Evolutionary conservation across 2,329 filamentous ascomycete species (phyloP).

Genomic region (Aspergillus sp.): DNA sequence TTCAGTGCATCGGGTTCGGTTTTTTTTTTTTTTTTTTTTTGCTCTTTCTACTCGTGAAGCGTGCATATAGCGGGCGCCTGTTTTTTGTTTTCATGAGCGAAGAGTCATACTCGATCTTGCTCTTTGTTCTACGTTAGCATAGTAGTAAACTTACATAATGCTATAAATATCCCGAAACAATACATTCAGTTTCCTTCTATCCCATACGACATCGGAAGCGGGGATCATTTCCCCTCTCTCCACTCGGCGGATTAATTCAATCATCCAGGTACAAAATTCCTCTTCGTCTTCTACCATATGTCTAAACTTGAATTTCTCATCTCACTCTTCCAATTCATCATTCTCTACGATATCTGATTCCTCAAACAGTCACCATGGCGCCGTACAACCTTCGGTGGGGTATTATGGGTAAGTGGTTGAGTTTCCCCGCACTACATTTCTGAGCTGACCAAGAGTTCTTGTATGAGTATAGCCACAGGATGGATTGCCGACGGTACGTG

Average conservation of each 20-base stretch:
- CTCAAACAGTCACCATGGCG: slow-evolving; percentile 19
- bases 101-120: neutral
- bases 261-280: neutral
- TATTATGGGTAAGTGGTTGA: slow-evolving; percentile 34
- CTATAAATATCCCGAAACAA: neutral
- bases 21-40: neutral
- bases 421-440: neutral
- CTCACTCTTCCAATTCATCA: neutral
- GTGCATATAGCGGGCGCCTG: slow-evolving; percentile 14
- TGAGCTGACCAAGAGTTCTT: slow-evolving; percentile 6
- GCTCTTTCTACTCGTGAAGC: slow-evolving; percentile 1
- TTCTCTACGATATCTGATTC: neutral
- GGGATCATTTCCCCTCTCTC: neutral
- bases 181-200: neutral
- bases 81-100: slow-evolving; percentile 8
- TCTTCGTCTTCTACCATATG: neutral
- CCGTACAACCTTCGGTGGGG: slow-evolving; percentile 37
- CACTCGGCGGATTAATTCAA: neutral
- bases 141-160: neutral
- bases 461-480: slow-evolving; percentile 33
- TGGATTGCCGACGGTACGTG: slow-evolving; percentile 35
- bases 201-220: neutral
- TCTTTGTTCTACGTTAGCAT: neutral
- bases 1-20: neutral
- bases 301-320: neutral